phyloP scores from a whole-genome alignment of 225 moss, liverwort and hornwort genomes.

The Polytrichum formosum region DNA sequence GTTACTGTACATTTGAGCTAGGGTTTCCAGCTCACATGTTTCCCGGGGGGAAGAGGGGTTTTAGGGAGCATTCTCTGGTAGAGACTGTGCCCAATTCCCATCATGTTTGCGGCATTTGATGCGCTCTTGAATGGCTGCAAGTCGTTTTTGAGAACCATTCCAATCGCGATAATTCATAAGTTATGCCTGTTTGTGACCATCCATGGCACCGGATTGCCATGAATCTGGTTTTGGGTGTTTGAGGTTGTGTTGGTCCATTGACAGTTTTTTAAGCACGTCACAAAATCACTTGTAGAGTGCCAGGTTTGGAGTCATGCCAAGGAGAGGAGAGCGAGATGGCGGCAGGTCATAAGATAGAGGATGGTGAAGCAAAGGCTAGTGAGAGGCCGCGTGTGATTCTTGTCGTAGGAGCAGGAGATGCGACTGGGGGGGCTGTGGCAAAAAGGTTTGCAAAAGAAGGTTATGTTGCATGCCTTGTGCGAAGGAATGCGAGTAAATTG shows the following conservation, averaged over 20 bases:
- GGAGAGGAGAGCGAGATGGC: conserved; percentile 9
- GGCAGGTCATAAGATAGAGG: conserved; percentile 7
- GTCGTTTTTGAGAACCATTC: background rate
- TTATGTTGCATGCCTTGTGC: conserved; percentile 64
- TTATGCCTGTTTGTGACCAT: background rate
- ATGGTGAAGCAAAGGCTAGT: conserved; percentile 1
- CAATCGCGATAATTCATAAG: background rate
- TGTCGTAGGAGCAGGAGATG: conserved; percentile 72
- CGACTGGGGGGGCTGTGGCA: conserved; percentile 61
- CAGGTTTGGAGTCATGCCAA: background rate
- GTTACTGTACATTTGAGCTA: too few relatives aligned
- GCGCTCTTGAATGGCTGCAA: too few relatives aligned
- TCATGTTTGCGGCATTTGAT: too few relatives aligned
- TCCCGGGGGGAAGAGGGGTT: background rate
- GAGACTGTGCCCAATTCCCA: too few relatives aligned
- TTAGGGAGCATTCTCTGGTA: too few relatives aligned
- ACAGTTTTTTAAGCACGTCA: background rate
- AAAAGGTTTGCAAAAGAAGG: conserved; percentile 65
- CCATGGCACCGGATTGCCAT: background rate
- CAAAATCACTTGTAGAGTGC: conserved; percentile 8
- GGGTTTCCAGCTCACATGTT: too few relatives aligned
- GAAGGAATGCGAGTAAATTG: conserved; percentile 56
- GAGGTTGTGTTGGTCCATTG: background rate
- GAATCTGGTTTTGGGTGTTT: background rate
- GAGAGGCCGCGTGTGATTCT: conserved; percentile 47